These are phyloP conservation scores for Hymenoscyphus fraxineus DNA, from an alignment of 2,329 filamentous ascomycete genomes.

Conservation along the genomic window DNA sequence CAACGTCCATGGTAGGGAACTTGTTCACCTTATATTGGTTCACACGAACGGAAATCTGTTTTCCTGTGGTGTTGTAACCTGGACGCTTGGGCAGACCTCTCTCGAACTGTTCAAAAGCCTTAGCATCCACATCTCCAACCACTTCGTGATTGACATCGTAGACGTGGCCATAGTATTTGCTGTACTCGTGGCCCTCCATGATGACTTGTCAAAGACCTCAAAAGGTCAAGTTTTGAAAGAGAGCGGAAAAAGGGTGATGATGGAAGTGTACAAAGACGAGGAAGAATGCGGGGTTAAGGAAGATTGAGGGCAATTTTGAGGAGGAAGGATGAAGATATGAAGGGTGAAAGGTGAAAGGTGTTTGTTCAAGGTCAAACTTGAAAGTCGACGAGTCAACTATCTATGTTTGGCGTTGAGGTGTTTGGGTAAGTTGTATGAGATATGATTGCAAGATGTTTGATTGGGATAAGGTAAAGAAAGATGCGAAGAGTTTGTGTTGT, in stretches of 20 bases:
- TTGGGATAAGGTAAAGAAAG: not conserved
- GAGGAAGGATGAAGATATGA: constrained; percentile 2
- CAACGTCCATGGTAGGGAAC: constrained; percentile 60
- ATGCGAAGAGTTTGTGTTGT: not conserved
- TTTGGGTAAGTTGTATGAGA: constrained; percentile 9
- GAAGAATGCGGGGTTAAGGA: not conserved
- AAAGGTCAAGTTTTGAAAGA: too few species aligned
- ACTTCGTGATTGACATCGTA: not conserved
- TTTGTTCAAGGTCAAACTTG: constrained; percentile 14
- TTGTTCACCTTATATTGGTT: constrained; percentile 71
- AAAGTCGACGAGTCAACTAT: constrained; percentile 14
- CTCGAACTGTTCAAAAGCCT: constrained; percentile 22
- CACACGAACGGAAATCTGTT: constrained; percentile 51
- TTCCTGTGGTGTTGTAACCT: constrained; percentile 56
- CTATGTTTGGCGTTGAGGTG: constrained; percentile 7
- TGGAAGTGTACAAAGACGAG: not conserved
- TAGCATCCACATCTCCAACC: constrained; percentile 22
- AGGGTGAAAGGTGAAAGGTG: constrained; percentile 1
- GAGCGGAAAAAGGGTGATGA: too few species aligned
- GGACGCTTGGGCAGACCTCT: constrained; percentile 42
- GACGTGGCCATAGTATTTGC: constrained; percentile 7
- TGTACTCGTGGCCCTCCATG: constrained; percentile 32
- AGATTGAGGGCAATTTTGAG: constrained; percentile 6
- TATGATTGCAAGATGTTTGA: not conserved
- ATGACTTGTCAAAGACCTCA: constrained; percentile 15